A percentile compares a stretch with the other conserved stretches of the same genome.
These are phyloP conservation scores for Arthrobotrys entomopaga DNA, from an alignment of 2,329 filamentous ascomycete species.

Conservation along the genomic window DNA sequence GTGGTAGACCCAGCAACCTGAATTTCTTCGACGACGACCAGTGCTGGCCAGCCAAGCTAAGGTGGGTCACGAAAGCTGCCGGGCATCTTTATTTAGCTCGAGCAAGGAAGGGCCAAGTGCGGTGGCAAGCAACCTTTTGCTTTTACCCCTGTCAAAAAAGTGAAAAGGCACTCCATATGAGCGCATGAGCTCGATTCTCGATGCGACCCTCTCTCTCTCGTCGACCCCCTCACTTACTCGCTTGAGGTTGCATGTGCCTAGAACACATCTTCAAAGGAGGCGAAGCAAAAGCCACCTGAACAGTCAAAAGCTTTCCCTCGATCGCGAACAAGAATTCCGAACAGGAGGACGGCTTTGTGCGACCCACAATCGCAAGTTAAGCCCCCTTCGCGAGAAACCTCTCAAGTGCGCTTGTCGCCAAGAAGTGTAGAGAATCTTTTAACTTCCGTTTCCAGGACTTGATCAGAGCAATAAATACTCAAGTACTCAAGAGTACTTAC, in stretches of 20 bases:
- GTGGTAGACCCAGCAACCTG: constrained; percentile 4
- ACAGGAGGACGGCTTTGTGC: no score
- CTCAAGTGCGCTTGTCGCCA: background rate
- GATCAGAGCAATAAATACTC: no score
- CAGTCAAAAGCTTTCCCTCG: background rate
- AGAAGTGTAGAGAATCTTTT: no score
- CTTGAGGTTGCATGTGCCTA: constrained; percentile 8
- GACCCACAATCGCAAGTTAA: no score
- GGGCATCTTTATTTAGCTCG: constrained; percentile 31
- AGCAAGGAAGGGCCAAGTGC: constrained; percentile 4
- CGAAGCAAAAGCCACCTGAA: constrained; percentile 3
- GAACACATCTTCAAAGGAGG: constrained; percentile 8
- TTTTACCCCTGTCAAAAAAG: constrained; percentile 6
- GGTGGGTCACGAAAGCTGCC: background rate
- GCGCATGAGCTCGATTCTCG: background rate
- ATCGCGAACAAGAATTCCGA: background rate
- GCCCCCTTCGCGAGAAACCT: background rate
- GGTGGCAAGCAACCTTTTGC: background rate
- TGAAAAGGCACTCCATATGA: no score
- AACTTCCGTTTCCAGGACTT: no score
- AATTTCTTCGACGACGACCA: background rate
- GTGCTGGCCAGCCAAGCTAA: background rate
- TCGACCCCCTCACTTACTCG: background rate
- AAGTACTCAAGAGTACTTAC: no score
- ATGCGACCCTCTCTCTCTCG: constrained; percentile 40